These are phyloP conservation scores for Metarhizium sp. DNA, from an alignment of 2,329 filamentous ascomycete genomes.

Conservation along the genomic window DNA sequence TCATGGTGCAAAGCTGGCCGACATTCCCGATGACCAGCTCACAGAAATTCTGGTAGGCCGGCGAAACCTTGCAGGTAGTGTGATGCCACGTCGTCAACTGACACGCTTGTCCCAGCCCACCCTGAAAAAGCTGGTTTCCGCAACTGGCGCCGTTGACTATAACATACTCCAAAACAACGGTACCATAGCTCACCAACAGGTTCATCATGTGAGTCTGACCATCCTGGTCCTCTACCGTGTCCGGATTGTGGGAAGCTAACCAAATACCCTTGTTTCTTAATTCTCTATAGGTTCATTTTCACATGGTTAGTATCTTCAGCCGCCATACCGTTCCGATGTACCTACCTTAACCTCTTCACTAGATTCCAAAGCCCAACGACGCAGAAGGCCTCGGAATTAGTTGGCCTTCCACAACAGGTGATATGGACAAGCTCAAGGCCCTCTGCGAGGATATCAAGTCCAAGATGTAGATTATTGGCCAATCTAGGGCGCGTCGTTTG, in stretches of 20 bases:
- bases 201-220: conserved; percentile 64
- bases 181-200: conserved; percentile 78
- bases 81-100: background rate
- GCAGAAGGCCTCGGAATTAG: conserved; percentile 67
- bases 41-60: conserved; percentile 64
- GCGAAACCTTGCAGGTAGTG: conserved; percentile 12
- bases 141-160: conserved; percentile 70
- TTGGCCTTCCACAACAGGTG: conserved; percentile 67
- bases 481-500: background rate
- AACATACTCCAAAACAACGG: conserved; percentile 98
- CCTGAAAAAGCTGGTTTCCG: conserved; percentile 76
- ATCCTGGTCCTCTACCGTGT: background rate
- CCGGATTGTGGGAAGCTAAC: conserved; percentile 2
- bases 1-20: conserved; percentile 83
- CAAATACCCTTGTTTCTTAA: background rate
- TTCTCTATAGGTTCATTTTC: conserved; percentile 69
- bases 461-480: conserved; percentile 57
- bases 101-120: conserved; percentile 18
- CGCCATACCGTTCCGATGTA: background rate
- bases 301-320: conserved; percentile 54
- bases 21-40: conserved; percentile 86
- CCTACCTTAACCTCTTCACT: conserved; percentile 1
- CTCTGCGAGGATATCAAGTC: conserved; percentile 76
- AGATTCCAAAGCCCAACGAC: conserved; percentile 91
- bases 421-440: conserved; percentile 77